Evolutionary conservation across 306 rosid genomes (phyloP), one percentile per base, ranked within the genome.

Genomic region (Cucumis hystrix): DNA sequence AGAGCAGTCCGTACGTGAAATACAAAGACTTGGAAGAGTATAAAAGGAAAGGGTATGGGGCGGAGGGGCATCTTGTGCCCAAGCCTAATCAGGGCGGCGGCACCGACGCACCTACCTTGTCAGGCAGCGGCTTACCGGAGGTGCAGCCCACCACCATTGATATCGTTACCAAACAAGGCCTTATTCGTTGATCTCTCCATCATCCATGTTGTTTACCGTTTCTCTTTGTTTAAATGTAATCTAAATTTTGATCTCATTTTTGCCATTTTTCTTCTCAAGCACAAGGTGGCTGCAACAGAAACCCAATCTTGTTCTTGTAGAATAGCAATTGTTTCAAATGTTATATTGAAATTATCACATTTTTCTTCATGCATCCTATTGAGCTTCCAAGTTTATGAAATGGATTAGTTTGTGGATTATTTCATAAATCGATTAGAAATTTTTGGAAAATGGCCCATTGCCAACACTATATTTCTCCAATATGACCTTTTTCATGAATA

Each of bases 31-130:
- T 78, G 75, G 80, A 78, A 20, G 80, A 78, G 13, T 78, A 78
- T 65, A 78, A 78, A 54, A 21, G n/a, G 7, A 33, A 64, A 13
- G 74, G 52, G 12, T 78, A 78, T 20, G 80, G 80, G 20, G 18
- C 65, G 13, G 37, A 65, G 70, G 80, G 80, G 5, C 74, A 77
- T 57, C 52, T 77, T 17, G 35, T 64, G 33, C 80, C 80, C 12
- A 77, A 65, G 75, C 64, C 74, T 54, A 51, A 49, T 13, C 75
- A 51, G 16, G 63, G 30, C 18, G 66, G 63, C 21, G 80, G 63
- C 64, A 78, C 80, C 23, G 80, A 78, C 6, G 80, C 80, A n/a
- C 80, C 80, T 64, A 78, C 80, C 52, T 30, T 78, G 63, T 78
- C 80, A 23, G 80, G 80, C 56, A 62, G 28, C 7, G 79, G 79